Conservation (phyloP, 1,284 basidiomycete genomes). For the Dichomitus squalens region DNA sequence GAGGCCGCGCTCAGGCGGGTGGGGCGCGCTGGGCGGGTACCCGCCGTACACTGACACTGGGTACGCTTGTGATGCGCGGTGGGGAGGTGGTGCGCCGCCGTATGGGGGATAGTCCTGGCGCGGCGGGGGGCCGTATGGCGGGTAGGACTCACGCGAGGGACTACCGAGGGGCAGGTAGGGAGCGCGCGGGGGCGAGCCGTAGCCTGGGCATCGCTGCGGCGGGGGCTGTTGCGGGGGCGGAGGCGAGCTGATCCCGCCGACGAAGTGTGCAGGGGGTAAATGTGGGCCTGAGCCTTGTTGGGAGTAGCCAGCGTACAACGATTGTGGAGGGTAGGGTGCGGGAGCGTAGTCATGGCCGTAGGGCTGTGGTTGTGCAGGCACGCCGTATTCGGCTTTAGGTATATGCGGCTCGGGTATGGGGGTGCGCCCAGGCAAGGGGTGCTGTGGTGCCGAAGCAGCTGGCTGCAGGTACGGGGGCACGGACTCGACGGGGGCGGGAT, state of each 20-base stretch:
- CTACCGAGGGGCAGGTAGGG: not conserved
- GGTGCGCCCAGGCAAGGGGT: not conserved
- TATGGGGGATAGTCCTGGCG: not conserved
- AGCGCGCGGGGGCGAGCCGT: not conserved
- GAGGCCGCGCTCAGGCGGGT: not conserved
- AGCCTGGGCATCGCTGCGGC: not conserved
- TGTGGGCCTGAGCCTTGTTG: not conserved
- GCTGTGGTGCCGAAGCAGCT: not conserved
- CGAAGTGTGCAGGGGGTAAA: not conserved
- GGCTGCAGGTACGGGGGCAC: not conserved
- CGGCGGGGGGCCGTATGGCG: not conserved
- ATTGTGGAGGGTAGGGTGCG: not conserved
- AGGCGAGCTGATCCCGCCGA: not conserved
- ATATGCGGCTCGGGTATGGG: slow-evolving; percentile 11
- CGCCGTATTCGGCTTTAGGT: slow-evolving; percentile 6
- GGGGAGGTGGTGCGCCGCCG: not conserved
- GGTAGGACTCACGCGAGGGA: not conserved
- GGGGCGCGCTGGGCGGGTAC: not conserved
- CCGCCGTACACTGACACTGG: not conserved
- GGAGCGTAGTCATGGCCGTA: not conserved
- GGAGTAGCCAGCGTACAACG: not conserved
- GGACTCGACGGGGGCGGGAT: not conserved
- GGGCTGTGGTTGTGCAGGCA: not conserved
- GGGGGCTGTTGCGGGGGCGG: not conserved
- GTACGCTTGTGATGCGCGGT: not conserved